These are phyloP conservation scores for Tilletia walkeri DNA, from an alignment of 1,284 basidiomycete species.

Conservation along the genomic window DNA sequence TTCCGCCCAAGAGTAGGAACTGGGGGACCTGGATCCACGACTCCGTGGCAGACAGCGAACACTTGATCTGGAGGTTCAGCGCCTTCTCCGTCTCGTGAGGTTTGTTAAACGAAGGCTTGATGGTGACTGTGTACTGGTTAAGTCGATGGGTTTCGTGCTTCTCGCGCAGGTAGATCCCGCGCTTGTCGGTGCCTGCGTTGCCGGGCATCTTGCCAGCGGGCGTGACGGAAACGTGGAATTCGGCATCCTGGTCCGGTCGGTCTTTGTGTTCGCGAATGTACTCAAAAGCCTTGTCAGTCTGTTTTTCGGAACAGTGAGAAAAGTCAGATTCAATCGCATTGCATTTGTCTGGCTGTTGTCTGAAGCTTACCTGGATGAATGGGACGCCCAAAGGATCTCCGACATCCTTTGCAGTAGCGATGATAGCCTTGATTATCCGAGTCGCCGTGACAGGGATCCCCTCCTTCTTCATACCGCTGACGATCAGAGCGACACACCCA, in stretches of 20 bases:
- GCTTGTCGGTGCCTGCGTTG: slow-evolving; percentile 30
- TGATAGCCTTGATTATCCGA: slow-evolving; percentile 53
- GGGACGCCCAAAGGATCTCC: slow-evolving; percentile 52
- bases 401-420: slow-evolving; percentile 53
- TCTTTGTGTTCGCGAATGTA: slow-evolving; percentile 51
- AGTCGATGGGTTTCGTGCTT: slow-evolving; percentile 42
- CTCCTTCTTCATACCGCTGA: slow-evolving; percentile 53
- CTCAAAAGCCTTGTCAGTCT: slow-evolving; percentile 50
- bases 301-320: neutral
- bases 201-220: slow-evolving; percentile 48
- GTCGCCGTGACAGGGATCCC: slow-evolving; percentile 51
- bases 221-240: slow-evolving; percentile 50
- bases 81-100: slow-evolving; percentile 48
- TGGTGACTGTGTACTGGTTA: slow-evolving; percentile 49
- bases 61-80: slow-evolving; percentile 50
- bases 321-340: neutral
- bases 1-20: slow-evolving; percentile 52
- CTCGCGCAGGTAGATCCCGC: slow-evolving; percentile 56
- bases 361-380: slow-evolving; percentile 47
- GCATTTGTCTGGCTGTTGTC: too few species aligned
- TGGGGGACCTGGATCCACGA: slow-evolving; percentile 52
- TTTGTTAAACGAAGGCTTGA: slow-evolving; percentile 46
- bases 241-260: slow-evolving; percentile 49
- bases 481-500: slow-evolving; percentile 51
- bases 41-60: slow-evolving; percentile 39